Conservation (phyloP, 2,329 filamentous ascomycete species). For the Penicillium palitans region DNA sequence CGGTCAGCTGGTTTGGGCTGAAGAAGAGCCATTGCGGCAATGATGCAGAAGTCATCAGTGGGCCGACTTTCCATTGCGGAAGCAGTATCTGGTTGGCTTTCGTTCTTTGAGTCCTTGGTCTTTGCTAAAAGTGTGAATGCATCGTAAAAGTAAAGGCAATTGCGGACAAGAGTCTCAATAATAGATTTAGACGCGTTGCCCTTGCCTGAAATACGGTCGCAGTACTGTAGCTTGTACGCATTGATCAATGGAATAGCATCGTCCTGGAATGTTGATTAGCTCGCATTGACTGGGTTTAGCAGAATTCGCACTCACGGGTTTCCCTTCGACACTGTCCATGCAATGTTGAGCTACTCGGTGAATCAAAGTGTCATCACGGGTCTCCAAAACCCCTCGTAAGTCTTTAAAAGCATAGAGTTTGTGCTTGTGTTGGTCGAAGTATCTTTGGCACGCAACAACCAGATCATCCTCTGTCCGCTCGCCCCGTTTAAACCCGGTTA, state of each 20-base stretch:
- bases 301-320: constrained; percentile 24
- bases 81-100: constrained; percentile 19
- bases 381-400: constrained; percentile 37
- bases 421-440: constrained; percentile 43
- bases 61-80: constrained; percentile 46
- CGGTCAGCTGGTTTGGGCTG: constrained; percentile 28
- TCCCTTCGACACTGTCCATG: constrained; percentile 19
- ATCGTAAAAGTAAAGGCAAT: constrained; percentile 41
- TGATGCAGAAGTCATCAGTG: constrained; percentile 45
- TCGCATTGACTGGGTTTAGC: background rate
- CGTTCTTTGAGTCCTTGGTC: constrained; percentile 10
- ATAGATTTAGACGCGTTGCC: constrained; percentile 26
- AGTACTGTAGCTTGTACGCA: constrained; percentile 47
- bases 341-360: constrained; percentile 3
- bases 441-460: constrained; percentile 40
- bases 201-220: constrained; percentile 39
- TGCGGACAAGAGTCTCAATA: constrained; percentile 40
- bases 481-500: constrained; percentile 29
- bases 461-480: constrained; percentile 33
- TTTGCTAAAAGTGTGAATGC: constrained; percentile 23
- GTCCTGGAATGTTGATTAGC: constrained; percentile 18
- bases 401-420: constrained; percentile 51
- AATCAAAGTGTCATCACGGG: constrained; percentile 26
- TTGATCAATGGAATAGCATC: constrained; percentile 41
- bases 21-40: constrained; percentile 47